Base-by-base conservation (phyloP, 1,284 basidiomycete species). In the Fomitopsis schrenkii region DNA sequence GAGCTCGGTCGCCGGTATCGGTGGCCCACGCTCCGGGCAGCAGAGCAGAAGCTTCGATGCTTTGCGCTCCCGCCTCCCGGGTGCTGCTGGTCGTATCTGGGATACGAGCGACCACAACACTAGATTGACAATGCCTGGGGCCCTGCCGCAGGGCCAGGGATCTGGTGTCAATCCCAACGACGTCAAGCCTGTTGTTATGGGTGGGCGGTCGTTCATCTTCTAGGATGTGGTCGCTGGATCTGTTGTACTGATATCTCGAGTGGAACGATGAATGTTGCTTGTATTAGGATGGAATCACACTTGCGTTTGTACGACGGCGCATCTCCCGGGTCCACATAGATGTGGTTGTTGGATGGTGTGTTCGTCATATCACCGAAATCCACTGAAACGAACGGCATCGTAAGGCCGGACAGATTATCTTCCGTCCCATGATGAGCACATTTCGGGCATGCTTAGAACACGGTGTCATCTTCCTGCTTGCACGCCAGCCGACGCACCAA, bases 41-140 rank as follows among this genome's bases (percentile, higher is more conserved):
- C 56, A 33, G 36, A 36, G n/a, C 35, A 54, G 56, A 22, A 14
- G 19, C 10, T 19, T 48, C 26, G 56, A 58, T 26, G 28, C 44
- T 22, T 38, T 58, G 6, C 41, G 44, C 44, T 45, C 35, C 41
- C 56, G 44, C 9, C 45, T 48, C 15, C 26, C 56, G 7, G 44
- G 56, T 7, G 15, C 40, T 12, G 28, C 19, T 15, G 38, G 58
- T 35, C 22, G 58, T 9, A 59, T 59, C 45, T 59, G 58, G 58
- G 58, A 59, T 26, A 52, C 38, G 12, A 44, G 58, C 48, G 58
- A 52, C 22, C 2, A 38, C 48, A 44, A 26, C 45, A 17, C 46
- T 14, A 42, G 58, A 48, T 14, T 59, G 17, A 14, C 58, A 22
- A 59, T 59, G 58, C 58, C 58, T 1, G 58, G 58, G 40, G 58